Percentiles rank a stretch among this genome's conserved stretches.
Conservation (phyloP, 2,329 filamentous ascomycete species). For the Cladophialophora bantiana region DNA sequence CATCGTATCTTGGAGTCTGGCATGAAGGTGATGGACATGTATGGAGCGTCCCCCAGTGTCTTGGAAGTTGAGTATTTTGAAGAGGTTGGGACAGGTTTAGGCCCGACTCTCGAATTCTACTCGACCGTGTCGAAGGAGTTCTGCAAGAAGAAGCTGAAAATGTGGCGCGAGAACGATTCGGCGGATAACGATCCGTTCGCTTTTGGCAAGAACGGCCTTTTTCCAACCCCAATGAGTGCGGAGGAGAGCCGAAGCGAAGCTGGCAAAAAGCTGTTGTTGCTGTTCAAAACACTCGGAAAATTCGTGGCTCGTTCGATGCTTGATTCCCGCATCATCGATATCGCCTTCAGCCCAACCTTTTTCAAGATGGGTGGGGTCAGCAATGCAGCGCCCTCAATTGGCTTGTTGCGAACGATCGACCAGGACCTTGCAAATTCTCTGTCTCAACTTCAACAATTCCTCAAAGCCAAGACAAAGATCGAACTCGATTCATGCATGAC, state of each 20-base stretch:
- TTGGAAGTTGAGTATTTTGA: slow-evolving; percentile 98
- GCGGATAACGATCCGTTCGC: slow-evolving; percentile 70
- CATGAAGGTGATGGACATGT: slow-evolving; percentile 98
- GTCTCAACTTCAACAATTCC: slow-evolving; percentile 86
- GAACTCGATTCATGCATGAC: slow-evolving; percentile 73
- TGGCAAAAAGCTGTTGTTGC: slow-evolving; percentile 83
- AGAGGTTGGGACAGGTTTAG: slow-evolving; percentile 94
- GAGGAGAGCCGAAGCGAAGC: slow-evolving; percentile 76
- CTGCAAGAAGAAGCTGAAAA: slow-evolving; percentile 93
- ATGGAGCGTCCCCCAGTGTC: slow-evolving; percentile 94
- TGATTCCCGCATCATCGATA: slow-evolving; percentile 95
- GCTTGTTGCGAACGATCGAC: slow-evolving; percentile 88
- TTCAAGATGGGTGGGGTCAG: slow-evolving; percentile 86
- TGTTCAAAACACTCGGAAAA: slow-evolving; percentile 94
- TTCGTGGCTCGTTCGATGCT: slow-evolving; percentile 98
- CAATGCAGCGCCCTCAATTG: slow-evolving; percentile 79
- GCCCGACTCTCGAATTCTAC: slow-evolving; percentile 96
- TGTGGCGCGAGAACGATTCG: slow-evolving; percentile 92
- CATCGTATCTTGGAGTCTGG: slow-evolving; percentile 95
- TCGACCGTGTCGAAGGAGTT: slow-evolving; percentile 97
- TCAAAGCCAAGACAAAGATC: slow-evolving; percentile 79
- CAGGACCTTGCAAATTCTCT: slow-evolving; percentile 84
- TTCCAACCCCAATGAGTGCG: slow-evolving; percentile 87
- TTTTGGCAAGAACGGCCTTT: slow-evolving; percentile 82
- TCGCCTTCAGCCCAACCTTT: slow-evolving; percentile 96